Evolutionary conservation across 805 yeast genomes (phyloP).

Genomic region (Maudiozyma serrabonitensis): DNA sequence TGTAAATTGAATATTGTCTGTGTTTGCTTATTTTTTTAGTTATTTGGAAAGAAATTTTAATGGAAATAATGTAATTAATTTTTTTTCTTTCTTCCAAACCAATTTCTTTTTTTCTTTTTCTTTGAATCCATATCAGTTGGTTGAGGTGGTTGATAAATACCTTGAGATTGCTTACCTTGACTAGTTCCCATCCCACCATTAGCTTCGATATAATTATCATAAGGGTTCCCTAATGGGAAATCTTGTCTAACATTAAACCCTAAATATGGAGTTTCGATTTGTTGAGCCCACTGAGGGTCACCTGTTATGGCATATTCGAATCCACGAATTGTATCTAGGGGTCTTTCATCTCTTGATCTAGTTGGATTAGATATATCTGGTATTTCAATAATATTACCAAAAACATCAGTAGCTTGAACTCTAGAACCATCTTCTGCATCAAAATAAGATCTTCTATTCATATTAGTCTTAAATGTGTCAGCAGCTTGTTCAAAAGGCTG

Average conservation of each 20-base stretch:
- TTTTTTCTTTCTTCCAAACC: constrained; percentile 66
- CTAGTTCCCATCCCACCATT: background rate
- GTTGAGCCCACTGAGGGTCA: constrained; percentile 65
- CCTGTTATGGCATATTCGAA: constrained; percentile 85
- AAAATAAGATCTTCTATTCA: constrained; percentile 30
- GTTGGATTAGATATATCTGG: constrained; percentile 92
- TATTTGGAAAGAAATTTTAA: too few species aligned
- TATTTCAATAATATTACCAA: constrained; percentile 68
- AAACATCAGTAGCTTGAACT: constrained; percentile 46
- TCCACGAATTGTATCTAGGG: constrained; percentile 85
- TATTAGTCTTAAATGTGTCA: constrained; percentile 25
- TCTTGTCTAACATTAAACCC: constrained; percentile 82
- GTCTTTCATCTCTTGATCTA: constrained; percentile 87
- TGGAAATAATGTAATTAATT: background rate
- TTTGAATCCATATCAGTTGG: constrained; percentile 28
- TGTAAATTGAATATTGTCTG: too few species aligned
- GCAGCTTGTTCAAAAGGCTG: constrained; percentile 80
- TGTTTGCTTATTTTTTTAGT: too few species aligned
- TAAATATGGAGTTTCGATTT: constrained; percentile 64
- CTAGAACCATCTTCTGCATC: constrained; percentile 36
- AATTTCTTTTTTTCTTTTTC: constrained; percentile 68
- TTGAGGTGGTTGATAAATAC: constrained; percentile 49
- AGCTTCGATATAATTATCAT: background rate
- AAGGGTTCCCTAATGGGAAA: constrained; percentile 31
- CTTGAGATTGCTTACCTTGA: constrained; percentile 29